Conservation (phyloP, 495 filamentous ascomycete genomes). For the Talaromyces liani region DNA sequence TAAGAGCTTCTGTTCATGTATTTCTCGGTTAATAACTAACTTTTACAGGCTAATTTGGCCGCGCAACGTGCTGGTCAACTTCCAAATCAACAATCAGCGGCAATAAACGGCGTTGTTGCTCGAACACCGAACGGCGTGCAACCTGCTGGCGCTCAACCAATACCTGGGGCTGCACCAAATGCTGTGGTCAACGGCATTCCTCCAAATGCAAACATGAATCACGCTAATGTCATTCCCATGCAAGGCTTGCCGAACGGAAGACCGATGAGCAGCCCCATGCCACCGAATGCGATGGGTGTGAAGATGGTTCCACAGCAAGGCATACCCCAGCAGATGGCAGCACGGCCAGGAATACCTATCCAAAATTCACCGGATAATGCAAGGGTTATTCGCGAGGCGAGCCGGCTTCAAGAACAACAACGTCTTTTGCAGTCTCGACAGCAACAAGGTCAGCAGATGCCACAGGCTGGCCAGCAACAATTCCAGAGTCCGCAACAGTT, state of each 20-base stretch:
- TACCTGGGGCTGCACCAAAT: conserved; percentile 25
- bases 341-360: conserved; percentile 53
- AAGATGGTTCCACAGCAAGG: conserved; percentile 65
- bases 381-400: conserved; percentile 52
- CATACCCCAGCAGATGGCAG: conserved; percentile 54
- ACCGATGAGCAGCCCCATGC: conserved; percentile 40
- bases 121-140: conserved; percentile 33
- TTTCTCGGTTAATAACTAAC: not conserved
- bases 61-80: conserved; percentile 39
- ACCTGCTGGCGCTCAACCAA: conserved; percentile 23
- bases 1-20: conserved; percentile 22
- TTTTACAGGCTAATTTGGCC: conserved; percentile 26
- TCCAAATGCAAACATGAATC: conserved; percentile 18
- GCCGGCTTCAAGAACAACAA: conserved; percentile 56
- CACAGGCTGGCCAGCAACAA: conserved; percentile 29
- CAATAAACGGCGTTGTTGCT: conserved; percentile 29
- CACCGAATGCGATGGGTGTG: conserved; percentile 49
- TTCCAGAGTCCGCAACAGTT: conserved; percentile 25
- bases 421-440: conserved; percentile 59
- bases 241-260: conserved; percentile 31
- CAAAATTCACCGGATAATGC: conserved; percentile 45
- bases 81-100: conserved; percentile 31
- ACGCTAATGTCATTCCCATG: conserved; percentile 8
- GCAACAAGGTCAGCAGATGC: conserved; percentile 44
- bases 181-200: conserved; percentile 14